Evolutionary conservation across 345 rosid species (phyloP).

Genomic region (Orychophragmus violaceus): DNA sequence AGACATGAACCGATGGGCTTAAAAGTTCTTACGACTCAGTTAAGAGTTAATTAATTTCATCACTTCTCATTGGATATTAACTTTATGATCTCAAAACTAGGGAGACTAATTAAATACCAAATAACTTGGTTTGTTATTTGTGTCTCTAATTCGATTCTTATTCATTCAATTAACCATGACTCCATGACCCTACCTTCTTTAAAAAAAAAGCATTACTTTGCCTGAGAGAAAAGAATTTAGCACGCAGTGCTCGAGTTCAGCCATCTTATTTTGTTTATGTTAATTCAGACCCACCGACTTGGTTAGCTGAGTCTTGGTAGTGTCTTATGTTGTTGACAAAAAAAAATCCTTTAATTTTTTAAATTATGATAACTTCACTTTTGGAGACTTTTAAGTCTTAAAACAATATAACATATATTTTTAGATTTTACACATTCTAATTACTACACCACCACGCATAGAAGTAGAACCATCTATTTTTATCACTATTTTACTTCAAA

Average conservation of each 20-base stretch:
- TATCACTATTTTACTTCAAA: no score
- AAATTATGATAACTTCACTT: background rate
- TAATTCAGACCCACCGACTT: no score
- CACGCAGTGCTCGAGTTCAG: no score
- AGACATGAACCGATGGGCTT: conserved; percentile 33
- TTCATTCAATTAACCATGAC: conserved; percentile 1
- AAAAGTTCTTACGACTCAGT: conserved; percentile 30
- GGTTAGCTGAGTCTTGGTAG: no score
- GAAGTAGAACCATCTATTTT: background rate
- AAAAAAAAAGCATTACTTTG: background rate
- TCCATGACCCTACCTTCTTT: conserved; percentile 15
- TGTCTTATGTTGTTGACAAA: no score
- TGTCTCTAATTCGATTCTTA: background rate
- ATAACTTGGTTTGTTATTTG: conserved; percentile 9
- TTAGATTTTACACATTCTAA: background rate
- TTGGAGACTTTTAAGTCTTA: background rate
- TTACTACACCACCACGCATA: background rate
- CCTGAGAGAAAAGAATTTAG: conserved; percentile 11
- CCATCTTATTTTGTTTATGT: no score
- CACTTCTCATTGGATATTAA: conserved; percentile 26
- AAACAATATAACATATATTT: background rate
- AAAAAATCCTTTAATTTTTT: background rate
- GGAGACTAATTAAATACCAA: conserved; percentile 8
- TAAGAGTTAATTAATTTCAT: conserved; percentile 6
- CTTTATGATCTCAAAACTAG: conserved; percentile 6